Evolutionary conservation across 2,329 filamentous ascomycete genomes (phyloP), one percentile per base, ranked within the genome.

Genomic region (Hymenoscyphus repandus): DNA sequence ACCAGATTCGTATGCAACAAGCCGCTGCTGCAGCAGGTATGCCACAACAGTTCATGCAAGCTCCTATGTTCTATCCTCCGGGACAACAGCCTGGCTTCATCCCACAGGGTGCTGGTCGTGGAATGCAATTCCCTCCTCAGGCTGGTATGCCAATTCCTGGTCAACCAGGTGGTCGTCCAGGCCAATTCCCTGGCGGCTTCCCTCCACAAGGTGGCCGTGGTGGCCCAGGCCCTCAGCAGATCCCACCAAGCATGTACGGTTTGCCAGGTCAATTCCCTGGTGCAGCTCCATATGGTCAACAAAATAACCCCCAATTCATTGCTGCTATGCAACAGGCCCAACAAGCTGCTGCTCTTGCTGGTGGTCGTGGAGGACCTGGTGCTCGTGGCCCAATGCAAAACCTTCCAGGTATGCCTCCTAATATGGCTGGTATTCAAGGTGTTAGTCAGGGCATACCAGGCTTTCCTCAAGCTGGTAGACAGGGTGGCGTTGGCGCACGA

Each of bases 1-100:
- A 97, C 80, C 92, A 96, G 73, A 85, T 96, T 69, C 88, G 93
- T 68, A 93, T 97, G 85, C 93, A 97, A 78, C 93, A 99, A 74
- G 90, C 90, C 62, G 90, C 91, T 60, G 90, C 91, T 60, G 88
- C 87, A 60, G 90, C 88, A 48, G 90, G 89, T 65, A 90, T 96
- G 80, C 86, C 88, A 62, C 87, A 86, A 73, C 86, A 87, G 69
- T 90, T 80, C 79, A 92, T 95, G 80, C 88, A 89, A 69, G 84
- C 89, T 52, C 85, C 88, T 58, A 90, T 97, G 75, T 97, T 93
- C 80, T 95, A 95, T 70, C 86, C 85, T 56, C 87, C 89, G 59
- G 88, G 88, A 47, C 83, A 90, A 72, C 82, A 90, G 75, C 83
- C 85, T 58, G 78, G 77, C 54, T 86, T 85, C 75, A 75, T 85